phyloP scores from a whole-genome alignment of 352 stramenopile species.

The Chrysophaeum taylorii region DNA sequence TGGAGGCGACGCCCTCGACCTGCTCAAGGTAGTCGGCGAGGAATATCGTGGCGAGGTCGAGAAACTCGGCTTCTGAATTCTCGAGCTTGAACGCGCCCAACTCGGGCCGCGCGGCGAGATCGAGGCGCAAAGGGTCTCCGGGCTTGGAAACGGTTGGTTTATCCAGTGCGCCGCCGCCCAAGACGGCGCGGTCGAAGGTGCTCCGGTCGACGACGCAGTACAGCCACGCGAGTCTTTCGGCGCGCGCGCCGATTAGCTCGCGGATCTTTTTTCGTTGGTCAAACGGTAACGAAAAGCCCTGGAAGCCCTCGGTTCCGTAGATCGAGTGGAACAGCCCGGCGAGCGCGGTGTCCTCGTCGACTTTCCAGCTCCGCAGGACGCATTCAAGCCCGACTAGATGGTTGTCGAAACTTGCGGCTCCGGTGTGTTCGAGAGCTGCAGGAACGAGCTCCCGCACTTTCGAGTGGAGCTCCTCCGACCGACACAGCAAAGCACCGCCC shows the following conservation, averaged over 20 bases:
- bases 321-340: constrained; percentile 57
- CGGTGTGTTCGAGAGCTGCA: constrained; percentile 43
- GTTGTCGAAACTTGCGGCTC: constrained; percentile 45
- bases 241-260: constrained; percentile 41
- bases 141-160: constrained; percentile 8
- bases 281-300: constrained; percentile 50
- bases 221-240: constrained; percentile 49
- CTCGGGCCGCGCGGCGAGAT: constrained; percentile 42
- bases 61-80: constrained; percentile 41
- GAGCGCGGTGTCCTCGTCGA: constrained; percentile 36
- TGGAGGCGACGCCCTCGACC: constrained; percentile 47
- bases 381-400: constrained; percentile 49
- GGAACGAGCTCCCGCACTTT: constrained; percentile 39
- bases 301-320: constrained; percentile 60
- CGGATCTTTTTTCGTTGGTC: constrained; percentile 36
- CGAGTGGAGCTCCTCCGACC: constrained; percentile 28
- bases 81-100: constrained; percentile 52
- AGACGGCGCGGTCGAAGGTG: constrained; percentile 46
- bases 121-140: neutral
- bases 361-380: constrained; percentile 43
- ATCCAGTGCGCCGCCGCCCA: constrained; percentile 25
- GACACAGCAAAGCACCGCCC: too few species aligned
- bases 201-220: constrained; percentile 57
- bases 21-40: constrained; percentile 59
- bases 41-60: constrained; percentile 54